These are phyloP conservation scores for Pythium rishiriense DNA, from an alignment of 352 stramenopile genomes.

Conservation along the genomic window DNA sequence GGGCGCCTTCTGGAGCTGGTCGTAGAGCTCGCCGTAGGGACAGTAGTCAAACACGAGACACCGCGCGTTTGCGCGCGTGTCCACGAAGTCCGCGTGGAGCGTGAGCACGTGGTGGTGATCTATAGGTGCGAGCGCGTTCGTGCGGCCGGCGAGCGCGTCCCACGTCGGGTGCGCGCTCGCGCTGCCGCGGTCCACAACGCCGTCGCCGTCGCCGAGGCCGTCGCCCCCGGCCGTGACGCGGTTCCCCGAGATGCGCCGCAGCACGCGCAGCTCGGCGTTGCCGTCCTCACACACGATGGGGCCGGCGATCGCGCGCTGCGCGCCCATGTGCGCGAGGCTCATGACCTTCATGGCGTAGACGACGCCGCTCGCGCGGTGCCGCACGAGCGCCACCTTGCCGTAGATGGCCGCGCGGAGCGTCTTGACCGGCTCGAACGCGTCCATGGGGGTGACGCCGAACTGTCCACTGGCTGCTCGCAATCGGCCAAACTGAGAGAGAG, in stretches of 20 bases:
- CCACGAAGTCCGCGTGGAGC: constrained; percentile 58
- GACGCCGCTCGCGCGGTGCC: constrained; percentile 31
- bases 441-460: constrained; percentile 13
- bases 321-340: constrained; percentile 56
- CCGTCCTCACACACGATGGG: constrained; percentile 47
- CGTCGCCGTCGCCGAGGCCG: not conserved
- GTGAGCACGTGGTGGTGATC: constrained; percentile 40
- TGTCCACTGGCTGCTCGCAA: too few relatives aligned
- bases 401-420: constrained; percentile 57
- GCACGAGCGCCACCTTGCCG: constrained; percentile 47
- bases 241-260: constrained; percentile 41
- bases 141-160: constrained; percentile 18
- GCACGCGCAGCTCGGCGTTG: constrained; percentile 40
- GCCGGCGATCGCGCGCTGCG: constrained; percentile 42
- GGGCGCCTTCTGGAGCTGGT: constrained; percentile 31
- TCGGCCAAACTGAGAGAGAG: too few relatives aligned
- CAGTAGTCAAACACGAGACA: constrained; percentile 73
- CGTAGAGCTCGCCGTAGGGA: constrained; percentile 57
- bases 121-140: not conserved
- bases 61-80: constrained; percentile 36
- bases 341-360: constrained; percentile 67
- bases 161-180: constrained; percentile 35
- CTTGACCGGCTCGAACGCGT: constrained; percentile 44
- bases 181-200: constrained; percentile 21
- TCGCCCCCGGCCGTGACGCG: constrained; percentile 17